A percentile compares a stretch with the other conserved stretches of the same genome.
phyloP scores from a whole-genome alignment of 2,329 filamentous ascomycete genomes.

The Phaeosphaeria sp. region DNA sequence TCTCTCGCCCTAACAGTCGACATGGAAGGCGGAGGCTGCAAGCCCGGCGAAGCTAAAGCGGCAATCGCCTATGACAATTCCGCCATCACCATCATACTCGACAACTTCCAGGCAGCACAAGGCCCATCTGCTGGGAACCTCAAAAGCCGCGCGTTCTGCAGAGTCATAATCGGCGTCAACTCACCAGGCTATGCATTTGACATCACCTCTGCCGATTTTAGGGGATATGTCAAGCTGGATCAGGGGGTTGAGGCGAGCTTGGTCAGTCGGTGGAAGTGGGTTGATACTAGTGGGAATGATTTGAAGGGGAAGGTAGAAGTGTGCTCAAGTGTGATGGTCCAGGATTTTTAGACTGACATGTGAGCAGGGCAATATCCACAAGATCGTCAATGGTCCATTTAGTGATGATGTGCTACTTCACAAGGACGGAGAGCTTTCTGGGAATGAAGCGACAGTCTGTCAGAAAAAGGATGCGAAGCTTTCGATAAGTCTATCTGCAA shows the following conservation, averaged over 20 bases:
- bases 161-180: constrained; percentile 26
- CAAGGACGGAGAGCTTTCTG: constrained; percentile 31
- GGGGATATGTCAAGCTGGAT: constrained; percentile 16
- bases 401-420: constrained; percentile 32
- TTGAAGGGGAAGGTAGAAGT: constrained; percentile 32
- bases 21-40: constrained; percentile 32
- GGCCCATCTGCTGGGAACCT: constrained; percentile 24
- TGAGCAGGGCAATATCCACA: constrained; percentile 31
- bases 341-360: background rate
- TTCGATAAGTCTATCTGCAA: constrained; percentile 30
- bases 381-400: constrained; percentile 29
- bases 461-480: constrained; percentile 32
- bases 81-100: constrained; percentile 32
- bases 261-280: constrained; percentile 39
- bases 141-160: constrained; percentile 33
- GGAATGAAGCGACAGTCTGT: constrained; percentile 25
- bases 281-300: constrained; percentile 27
- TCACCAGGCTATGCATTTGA: constrained; percentile 28
- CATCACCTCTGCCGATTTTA: constrained; percentile 25
- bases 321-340: background rate
- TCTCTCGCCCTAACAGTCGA: constrained; percentile 23
- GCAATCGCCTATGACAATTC: constrained; percentile 29
- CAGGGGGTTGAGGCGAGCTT: constrained; percentile 28
- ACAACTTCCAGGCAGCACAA: constrained; percentile 33
- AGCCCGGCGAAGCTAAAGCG: constrained; percentile 26